Percentiles rank a stretch among this genome's conserved stretches.
phyloP scores from a whole-genome alignment of 805 yeast species.

The Kluyveromyces dobzhanskii region DNA sequence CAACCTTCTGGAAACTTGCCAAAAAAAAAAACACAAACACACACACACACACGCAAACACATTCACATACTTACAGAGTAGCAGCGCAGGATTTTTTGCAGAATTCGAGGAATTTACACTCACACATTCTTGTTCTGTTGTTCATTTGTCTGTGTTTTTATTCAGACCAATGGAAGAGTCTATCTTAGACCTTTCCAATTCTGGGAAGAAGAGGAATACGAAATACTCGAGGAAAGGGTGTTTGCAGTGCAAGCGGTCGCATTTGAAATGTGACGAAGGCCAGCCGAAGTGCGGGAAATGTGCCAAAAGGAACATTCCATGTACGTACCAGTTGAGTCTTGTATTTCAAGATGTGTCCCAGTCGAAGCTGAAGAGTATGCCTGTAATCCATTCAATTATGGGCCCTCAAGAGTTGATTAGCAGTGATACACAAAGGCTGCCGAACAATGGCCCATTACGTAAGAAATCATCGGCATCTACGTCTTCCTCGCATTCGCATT shows the following conservation, averaged over 20 bases:
- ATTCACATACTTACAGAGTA: no score
- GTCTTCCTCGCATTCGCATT: no score
- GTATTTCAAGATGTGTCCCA: slow-evolving; percentile 2
- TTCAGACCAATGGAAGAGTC: background rate
- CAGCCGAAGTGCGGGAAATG: slow-evolving; percentile 9
- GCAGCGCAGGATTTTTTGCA: no score
- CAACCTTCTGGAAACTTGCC: no score
- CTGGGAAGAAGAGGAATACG: background rate
- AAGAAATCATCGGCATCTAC: background rate
- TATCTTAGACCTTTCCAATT: background rate
- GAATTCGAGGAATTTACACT: no score
- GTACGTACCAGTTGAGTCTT: slow-evolving; percentile 7
- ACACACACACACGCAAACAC: no score
- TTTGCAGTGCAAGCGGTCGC: slow-evolving; percentile 9
- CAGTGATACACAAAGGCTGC: no score
- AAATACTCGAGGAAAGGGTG: slow-evolving; percentile 10
- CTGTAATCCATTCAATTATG: background rate
- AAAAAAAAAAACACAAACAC: no score
- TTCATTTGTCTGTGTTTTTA: no score
- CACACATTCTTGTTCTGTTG: no score
- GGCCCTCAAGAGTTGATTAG: background rate
- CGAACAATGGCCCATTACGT: no score
- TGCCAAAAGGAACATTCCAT: slow-evolving; percentile 1
- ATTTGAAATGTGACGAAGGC: slow-evolving; percentile 9
- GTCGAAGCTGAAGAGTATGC: background rate